Evolutionary conservation across 73 alveolate genomes (phyloP), one percentile per base, ranked within the genome.

Genomic region (Blepharisma japonicum): DNA sequence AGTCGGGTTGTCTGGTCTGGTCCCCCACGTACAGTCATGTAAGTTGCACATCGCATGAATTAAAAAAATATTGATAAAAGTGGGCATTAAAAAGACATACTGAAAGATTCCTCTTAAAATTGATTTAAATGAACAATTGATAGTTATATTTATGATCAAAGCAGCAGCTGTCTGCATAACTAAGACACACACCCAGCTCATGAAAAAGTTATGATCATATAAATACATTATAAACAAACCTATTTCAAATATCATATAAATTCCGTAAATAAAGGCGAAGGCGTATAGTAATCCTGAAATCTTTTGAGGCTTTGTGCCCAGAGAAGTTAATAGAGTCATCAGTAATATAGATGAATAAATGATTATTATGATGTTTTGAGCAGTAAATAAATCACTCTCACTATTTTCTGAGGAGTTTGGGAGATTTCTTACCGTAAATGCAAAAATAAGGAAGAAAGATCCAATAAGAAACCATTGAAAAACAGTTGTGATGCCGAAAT

Each of bases 11-110:
- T 70, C 80, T 14, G 80, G 68, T 3, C 80, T 18, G 0, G 11
- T 70, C 14, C 80, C 80, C 80, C 80, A 70, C 5, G 68, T 18
- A 6, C 56, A 45, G 61, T 70, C 80, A 70, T 70, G 80, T 2
- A 45, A 14, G 66, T 70, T 70, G 5, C 80, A 38, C 14, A 70
- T 70, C 2, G 80, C 80, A 70, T 70, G 27, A n/a, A 70, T 70
- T 9, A 45, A 14, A 45, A 70, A 70, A 9, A 70, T 4, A 54
- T 70, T 70, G 0, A 38, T 9, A 47, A 14, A 70, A 70, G 61
- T 70, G 14, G 55, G 55, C 47, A 81, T 81, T 45, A 71, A 18
- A 32, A 47, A 56, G 6, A 87, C 21, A 53, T 68, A 45, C 14
- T 61, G 74, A 14, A 61, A 14, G 50, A 61, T 39, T 2, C 74